Conservation (phyloP, 345 rosid species). For the Bruguiera parviflora region DNA sequence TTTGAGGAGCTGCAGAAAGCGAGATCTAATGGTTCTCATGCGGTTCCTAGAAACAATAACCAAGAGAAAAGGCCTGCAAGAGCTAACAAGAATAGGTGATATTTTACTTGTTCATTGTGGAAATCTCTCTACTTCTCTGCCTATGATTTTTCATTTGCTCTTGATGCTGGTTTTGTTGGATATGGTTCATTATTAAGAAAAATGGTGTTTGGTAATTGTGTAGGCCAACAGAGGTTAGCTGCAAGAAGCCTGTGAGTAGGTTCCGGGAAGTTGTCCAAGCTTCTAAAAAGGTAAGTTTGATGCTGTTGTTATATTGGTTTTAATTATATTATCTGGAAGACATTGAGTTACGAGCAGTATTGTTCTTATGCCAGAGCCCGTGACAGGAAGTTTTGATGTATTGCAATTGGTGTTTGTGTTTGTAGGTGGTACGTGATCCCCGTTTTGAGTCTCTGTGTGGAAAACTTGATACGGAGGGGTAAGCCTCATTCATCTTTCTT, state of each 20-base stretch:
- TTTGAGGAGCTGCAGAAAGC: conserved; percentile 77
- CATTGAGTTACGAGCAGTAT: neutral
- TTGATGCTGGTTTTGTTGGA: neutral
- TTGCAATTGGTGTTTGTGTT: conserved; percentile 6
- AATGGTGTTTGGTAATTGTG: neutral
- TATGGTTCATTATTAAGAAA: neutral
- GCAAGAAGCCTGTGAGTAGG: conserved; percentile 73
- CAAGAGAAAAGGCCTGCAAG: conserved; percentile 47
- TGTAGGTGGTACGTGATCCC: conserved; percentile 66
- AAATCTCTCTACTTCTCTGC: neutral
- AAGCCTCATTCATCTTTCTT: conserved; percentile 8
- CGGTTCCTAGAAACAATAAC: conserved; percentile 28
- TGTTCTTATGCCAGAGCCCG: neutral
- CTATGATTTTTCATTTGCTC: no score
- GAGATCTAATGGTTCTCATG: conserved; percentile 64
- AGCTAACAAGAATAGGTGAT: conserved; percentile 70
- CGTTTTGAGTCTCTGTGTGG: conserved; percentile 75
- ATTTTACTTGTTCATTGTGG: neutral
- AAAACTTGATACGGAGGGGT: conserved; percentile 62
- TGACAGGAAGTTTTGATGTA: neutral
- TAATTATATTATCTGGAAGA: neutral
- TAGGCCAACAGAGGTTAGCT: conserved; percentile 74
- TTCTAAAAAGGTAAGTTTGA: conserved; percentile 53
- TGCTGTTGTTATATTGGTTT: neutral
- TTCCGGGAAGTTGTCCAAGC: conserved; percentile 70